Base-by-base conservation (phyloP, 1,284 basidiomycete species). In the Apiotrichum gamsii region DNA sequence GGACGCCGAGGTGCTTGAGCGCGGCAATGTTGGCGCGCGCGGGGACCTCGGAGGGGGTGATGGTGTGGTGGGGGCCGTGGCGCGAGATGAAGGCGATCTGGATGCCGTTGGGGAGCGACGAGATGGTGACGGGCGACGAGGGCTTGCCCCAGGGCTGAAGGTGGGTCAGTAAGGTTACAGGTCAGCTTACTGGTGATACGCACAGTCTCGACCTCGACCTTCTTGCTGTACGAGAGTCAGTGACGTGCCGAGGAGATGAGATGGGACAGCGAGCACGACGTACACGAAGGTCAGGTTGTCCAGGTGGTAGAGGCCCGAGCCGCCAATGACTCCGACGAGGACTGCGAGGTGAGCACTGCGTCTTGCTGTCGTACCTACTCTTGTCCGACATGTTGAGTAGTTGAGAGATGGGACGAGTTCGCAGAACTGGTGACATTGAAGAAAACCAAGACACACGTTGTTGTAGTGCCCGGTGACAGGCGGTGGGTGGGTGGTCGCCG, bases 21-120 rank as follows among this genome's bases (percentile, higher is more conserved):
- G 93, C 93, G 14, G 93, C 87, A 65, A 97, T 93, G 78, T 98
- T 97, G 56, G 93, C 94, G 42, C 88, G 82, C 2, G 78, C 74
- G 32, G 90, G 90, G 1, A 96, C 85, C 36, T 79, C 72, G 13
- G 87, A 84, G 3, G 90, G 90, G 16, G 79, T 72, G 62, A 77
- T 75, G 53, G 75, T 79, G 75, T 98, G 94, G 2, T 80, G 77
- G 16, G 75, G 65, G 15, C 93, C 93, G 68, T 97, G 94, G 11
- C 94, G 82, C 0, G 94, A 86, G 44, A 98, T 75, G 76, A 98
- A 97, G 34, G 94, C 95, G 58, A 97, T 75, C 39, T 79, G 80
- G 4, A 79, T 78, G 21, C 89, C 88, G 0, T 83, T 82, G 2
- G 87, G 83, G 20, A 94, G 82, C 28, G 82, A 74, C 21, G 82